phyloP scores from a whole-genome alignment of 371 early-diverging fungal genomes.

The Actinomortierella wolfii region DNA sequence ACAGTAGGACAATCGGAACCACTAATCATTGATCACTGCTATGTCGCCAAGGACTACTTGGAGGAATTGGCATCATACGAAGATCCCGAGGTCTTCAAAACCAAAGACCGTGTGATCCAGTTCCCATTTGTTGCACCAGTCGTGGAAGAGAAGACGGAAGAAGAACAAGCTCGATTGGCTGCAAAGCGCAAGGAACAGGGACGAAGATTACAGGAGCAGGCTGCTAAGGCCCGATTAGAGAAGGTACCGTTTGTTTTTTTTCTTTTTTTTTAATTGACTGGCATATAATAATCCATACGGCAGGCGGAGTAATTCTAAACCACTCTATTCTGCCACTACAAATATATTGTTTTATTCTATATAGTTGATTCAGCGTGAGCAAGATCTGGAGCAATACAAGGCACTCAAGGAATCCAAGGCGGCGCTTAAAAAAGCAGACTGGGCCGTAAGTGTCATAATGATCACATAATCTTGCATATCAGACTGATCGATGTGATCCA shows the following conservation, averaged over 20 bases:
- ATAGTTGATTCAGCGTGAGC: conserved; percentile 59
- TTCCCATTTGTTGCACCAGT: conserved; percentile 74
- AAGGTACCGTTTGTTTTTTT: conserved; percentile 59
- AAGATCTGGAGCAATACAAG: conserved; percentile 62
- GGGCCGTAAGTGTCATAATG: conserved; percentile 48
- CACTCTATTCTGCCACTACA: too few species aligned
- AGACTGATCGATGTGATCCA: not conserved
- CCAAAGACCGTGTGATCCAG: conserved; percentile 70
- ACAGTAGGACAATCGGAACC: conserved; percentile 74
- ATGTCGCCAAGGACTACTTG: conserved; percentile 79
- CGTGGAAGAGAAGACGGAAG: conserved; percentile 76
- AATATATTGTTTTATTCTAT: not conserved
- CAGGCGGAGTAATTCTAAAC: too few species aligned
- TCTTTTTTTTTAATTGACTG: not conserved
- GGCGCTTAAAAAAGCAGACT: conserved; percentile 55
- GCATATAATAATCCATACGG: not conserved
- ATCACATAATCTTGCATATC: not conserved
- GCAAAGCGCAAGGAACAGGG: conserved; percentile 79
- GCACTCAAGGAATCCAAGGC: conserved; percentile 58
- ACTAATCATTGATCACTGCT: conserved; percentile 56
- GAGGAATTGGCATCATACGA: conserved; percentile 61
- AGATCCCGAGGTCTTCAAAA: conserved; percentile 56
- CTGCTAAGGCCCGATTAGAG: conserved; percentile 77
- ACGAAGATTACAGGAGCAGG: conserved; percentile 75
- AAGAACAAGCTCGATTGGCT: conserved; percentile 74